Percentiles rank a stretch among this genome's conserved stretches.
phyloP scores from a whole-genome alignment of 768 basidiomycete species.

The Dioszegia crocea region DNA sequence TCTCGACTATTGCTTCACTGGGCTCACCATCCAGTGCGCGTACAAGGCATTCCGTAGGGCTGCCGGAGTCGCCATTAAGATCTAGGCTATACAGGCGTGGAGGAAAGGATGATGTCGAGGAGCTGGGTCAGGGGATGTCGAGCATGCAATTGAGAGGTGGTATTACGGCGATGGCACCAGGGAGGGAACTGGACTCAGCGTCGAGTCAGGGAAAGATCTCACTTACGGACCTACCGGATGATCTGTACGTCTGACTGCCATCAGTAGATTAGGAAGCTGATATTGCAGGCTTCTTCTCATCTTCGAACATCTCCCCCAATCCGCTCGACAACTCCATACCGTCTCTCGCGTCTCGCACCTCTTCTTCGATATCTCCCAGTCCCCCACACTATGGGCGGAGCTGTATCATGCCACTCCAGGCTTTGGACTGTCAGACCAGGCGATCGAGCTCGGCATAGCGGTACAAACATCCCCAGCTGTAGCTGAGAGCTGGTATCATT shows the following conservation, averaged over 20 bases:
- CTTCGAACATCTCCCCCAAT: slow-evolving; percentile 23
- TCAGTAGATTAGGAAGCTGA: neutral
- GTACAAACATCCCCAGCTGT: neutral
- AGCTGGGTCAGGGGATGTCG: neutral
- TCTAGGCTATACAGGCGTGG: neutral
- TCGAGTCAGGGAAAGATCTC: neutral
- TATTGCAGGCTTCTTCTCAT: slow-evolving; percentile 23
- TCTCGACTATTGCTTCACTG: neutral
- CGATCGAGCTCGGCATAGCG: neutral
- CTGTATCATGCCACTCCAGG: slow-evolving; percentile 14
- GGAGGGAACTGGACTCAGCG: neutral
- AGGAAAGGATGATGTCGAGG: neutral
- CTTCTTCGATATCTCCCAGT: slow-evolving; percentile 21
- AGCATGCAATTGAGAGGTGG: neutral
- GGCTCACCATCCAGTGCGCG: neutral
- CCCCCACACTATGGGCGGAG: slow-evolving; percentile 24
- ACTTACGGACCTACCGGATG: slow-evolving; percentile 27
- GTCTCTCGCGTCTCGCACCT: slow-evolving; percentile 19
- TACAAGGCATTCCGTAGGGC: neutral
- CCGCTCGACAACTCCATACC: slow-evolving; percentile 9
- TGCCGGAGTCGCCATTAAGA: neutral
- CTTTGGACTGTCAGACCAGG: neutral
- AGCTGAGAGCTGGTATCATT: too few species aligned
- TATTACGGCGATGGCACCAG: neutral
- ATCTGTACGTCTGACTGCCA: slow-evolving; percentile 28